These are phyloP conservation scores for Mycena filopes DNA, from an alignment of 768 basidiomycete species.

Conservation along the genomic window DNA sequence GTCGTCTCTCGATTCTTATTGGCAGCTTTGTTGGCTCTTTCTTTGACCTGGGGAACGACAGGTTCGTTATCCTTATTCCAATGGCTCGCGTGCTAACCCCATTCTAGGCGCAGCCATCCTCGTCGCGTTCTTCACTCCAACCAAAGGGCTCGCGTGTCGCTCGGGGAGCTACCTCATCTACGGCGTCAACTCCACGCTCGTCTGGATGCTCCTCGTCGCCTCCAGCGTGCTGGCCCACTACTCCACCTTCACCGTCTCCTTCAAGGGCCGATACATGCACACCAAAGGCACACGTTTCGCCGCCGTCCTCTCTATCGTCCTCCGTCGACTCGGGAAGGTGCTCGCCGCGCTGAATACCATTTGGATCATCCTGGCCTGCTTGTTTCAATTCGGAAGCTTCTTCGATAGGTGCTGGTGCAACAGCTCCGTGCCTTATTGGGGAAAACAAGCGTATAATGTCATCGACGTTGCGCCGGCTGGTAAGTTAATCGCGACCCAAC, in stretches of 20 bases:
- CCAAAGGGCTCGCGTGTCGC: conserved; percentile 45
- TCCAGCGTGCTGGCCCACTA: conserved; percentile 43
- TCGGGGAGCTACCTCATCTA: conserved; percentile 46
- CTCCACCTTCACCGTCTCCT: conserved; percentile 29
- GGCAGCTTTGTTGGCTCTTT: conserved; percentile 30
- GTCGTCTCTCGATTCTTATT: conserved; percentile 33
- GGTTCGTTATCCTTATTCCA: neutral
- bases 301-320: conserved; percentile 34
- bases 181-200: conserved; percentile 42
- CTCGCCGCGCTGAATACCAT: conserved; percentile 38
- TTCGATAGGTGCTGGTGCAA: conserved; percentile 42
- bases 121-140: conserved; percentile 37
- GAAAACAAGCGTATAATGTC: conserved; percentile 36
- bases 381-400: conserved; percentile 41
- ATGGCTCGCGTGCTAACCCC: neutral
- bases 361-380: conserved; percentile 38
- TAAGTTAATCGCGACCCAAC: no score
- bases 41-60: conserved; percentile 37
- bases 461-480: conserved; percentile 23
- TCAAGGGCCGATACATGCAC: conserved; percentile 27
- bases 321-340: conserved; percentile 37
- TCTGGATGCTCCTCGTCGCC: conserved; percentile 44
- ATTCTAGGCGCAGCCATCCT: conserved; percentile 33
- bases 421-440: conserved; percentile 36
- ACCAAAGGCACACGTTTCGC: conserved; percentile 42